Percentiles rank a stretch among this genome's conserved stretches.
phyloP scores from a whole-genome alignment of 805 yeast genomes.

The Saccharomycopsis sp. region DNA sequence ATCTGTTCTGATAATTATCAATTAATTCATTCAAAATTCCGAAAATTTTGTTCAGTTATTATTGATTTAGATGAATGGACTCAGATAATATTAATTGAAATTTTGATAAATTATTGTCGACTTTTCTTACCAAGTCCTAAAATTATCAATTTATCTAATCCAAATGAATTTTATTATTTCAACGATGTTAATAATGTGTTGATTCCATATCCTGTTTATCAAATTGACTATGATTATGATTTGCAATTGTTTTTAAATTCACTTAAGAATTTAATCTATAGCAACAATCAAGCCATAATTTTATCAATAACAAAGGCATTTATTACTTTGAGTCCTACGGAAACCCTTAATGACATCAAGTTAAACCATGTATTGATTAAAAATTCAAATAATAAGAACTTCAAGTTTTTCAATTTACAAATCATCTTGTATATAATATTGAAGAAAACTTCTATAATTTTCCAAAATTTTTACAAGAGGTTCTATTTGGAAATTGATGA shows the following conservation, averaged over 20 bases:
- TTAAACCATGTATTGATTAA: slow-evolving; percentile 45
- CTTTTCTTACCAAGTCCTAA: slow-evolving; percentile 51
- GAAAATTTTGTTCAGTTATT: slow-evolving; percentile 45
- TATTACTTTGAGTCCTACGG: slow-evolving; percentile 51
- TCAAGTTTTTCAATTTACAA: slow-evolving; percentile 13
- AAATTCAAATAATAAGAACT: slow-evolving; percentile 20
- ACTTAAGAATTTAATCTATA: slow-evolving; percentile 39
- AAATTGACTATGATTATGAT: slow-evolving; percentile 47
- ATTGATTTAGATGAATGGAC: slow-evolving; percentile 66
- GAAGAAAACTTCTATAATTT: slow-evolving; percentile 18
- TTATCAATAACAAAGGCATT: slow-evolving; percentile 53
- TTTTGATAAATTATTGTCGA: slow-evolving; percentile 62
- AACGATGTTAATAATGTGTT: slow-evolving; percentile 36
- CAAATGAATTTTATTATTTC: slow-evolving; percentile 29
- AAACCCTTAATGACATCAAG: slow-evolving; percentile 39
- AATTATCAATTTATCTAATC: slow-evolving; percentile 28
- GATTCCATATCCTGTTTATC: slow-evolving; percentile 34
- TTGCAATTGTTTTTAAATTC: slow-evolving; percentile 45
- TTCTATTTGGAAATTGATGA: slow-evolving; percentile 59
- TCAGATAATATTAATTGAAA: slow-evolving; percentile 50
- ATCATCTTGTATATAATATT: slow-evolving; percentile 13
- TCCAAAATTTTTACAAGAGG: slow-evolving; percentile 22
- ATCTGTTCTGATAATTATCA: slow-evolving; percentile 53
- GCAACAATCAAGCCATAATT: slow-evolving; percentile 53
- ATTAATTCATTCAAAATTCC: slow-evolving; percentile 63